Base-by-base conservation (phyloP, 345 rosid species). In the Triadica sebifera region DNA sequence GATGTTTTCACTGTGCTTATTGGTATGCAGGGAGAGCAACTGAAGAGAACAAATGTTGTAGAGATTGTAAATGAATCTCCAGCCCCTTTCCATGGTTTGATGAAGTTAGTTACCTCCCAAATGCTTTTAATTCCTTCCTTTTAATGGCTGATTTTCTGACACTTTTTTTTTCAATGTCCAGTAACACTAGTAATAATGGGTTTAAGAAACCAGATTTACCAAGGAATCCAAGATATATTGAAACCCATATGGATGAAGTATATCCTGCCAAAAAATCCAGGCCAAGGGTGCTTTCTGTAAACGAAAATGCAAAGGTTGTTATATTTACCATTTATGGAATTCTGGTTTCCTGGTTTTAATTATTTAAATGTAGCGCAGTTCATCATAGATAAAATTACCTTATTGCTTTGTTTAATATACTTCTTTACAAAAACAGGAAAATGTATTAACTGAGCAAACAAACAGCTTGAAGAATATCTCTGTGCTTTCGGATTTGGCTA, bases 251-350 rank as follows among this genome's bases (percentile, higher is more conserved):
- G 86, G 79, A 88, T 85, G 93, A 87, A 77, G 84, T 91, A 8
- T 95, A 83, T 77, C 93, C 96, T 70, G 92, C 83, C 51, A 91
- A 89, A 84, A 95, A 95, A 74, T 80, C 90, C 58, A 87, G 90
- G 84, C 80, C 85, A 69, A 81, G 84, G 84, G 69, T 84, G 81
- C 75, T 68, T 51, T 71, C 86, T 29, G 83, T 72, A 71, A 95
- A 93, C 82, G 99, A 84, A 65, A 88, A 78, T 79, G 76, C 80
- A 13, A 86, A 93, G 97, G 98, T 95, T 69, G 57, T 79, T 46
- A 24, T 75, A 12, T 71, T 74, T 46, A 49, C 60, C 62, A 38
- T 12, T 16, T 34, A 11, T 8, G 59, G 56, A 38, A 29, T 47
- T 15, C 37, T 25, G n/a, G 24, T 47, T 43, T 69, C 43, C 39